These are phyloP conservation scores for Trametes pubescens DNA, from an alignment of 1,284 basidiomycete genomes.

Conservation along the genomic window DNA sequence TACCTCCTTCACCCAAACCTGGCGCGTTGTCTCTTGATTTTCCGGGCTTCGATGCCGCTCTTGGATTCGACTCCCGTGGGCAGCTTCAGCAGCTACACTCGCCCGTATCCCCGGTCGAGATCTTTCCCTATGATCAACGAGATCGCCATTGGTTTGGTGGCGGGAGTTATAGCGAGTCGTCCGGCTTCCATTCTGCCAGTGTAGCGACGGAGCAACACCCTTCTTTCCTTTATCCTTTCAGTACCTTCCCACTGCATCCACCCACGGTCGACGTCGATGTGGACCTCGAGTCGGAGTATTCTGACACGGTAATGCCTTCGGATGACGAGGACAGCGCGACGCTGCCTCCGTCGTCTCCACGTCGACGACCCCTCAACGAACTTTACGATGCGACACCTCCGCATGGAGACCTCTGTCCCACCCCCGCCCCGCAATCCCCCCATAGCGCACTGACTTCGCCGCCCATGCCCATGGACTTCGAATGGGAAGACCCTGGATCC, in stretches of 20 bases:
- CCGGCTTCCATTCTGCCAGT: neutral
- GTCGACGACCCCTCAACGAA: conserved; percentile 29
- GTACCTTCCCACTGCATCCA: conserved; percentile 19
- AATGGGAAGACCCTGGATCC: conserved; percentile 23
- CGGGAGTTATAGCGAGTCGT: neutral
- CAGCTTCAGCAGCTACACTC: conserved; percentile 14
- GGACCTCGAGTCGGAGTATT: conserved; percentile 32
- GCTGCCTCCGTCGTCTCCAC: conserved; percentile 29
- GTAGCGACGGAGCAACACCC: conserved; percentile 23
- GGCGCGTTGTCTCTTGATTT: conserved; percentile 19
- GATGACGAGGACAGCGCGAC: conserved; percentile 29
- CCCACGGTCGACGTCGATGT: conserved; percentile 21
- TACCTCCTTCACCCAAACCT: conserved; percentile 25
- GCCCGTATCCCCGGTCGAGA: conserved; percentile 24
- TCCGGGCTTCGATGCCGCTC: conserved; percentile 10
- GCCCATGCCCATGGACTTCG: conserved; percentile 23
- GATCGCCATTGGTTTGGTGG: conserved; percentile 20
- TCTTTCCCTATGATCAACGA: conserved; percentile 15
- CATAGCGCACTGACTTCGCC: conserved; percentile 18
- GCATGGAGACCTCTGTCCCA: conserved; percentile 29
- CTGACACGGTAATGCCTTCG: conserved; percentile 35
- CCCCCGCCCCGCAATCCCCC: conserved; percentile 36
- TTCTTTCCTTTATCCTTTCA: conserved; percentile 27
- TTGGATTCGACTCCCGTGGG: conserved; percentile 17
- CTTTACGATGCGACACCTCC: conserved; percentile 25